Evolutionary conservation across 139 green algal genomes (phyloP).

Genomic region (Nannochloris sp.): DNA sequence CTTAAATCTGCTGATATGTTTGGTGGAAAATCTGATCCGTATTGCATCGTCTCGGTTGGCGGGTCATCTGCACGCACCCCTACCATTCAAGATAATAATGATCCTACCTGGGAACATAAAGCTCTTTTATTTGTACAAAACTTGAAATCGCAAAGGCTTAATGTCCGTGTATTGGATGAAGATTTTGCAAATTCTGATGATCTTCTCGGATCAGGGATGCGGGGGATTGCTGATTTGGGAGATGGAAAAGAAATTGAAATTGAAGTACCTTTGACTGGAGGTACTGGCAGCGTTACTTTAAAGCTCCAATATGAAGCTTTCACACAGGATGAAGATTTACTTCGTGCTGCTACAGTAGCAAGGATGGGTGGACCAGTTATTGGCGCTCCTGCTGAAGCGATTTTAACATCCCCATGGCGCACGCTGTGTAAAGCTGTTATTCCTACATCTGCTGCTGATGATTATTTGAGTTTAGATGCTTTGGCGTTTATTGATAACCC

Average conservation of each 20-base stretch:
- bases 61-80: not conserved
- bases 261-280: not conserved
- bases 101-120: conserved; percentile 12
- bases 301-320: not conserved
- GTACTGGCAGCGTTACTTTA: not conserved
- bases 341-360: not conserved
- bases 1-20: conserved; percentile 1
- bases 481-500: conserved; percentile 61
- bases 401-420: conserved; percentile 22
- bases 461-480: conserved; percentile 37
- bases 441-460: conserved; percentile 20
- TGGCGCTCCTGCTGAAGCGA: not conserved
- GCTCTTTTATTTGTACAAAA: not conserved
- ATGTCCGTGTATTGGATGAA: conserved; percentile 7
- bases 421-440: conserved; percentile 19
- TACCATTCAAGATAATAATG: not conserved
- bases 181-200: conserved; percentile 3
- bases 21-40: not conserved
- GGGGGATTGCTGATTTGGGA: not conserved
- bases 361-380: conserved; percentile 12
- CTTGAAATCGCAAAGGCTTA: not conserved
- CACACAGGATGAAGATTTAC: not conserved
- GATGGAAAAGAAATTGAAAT: not conserved
- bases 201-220: not conserved
- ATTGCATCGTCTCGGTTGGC: not conserved